These are phyloP conservation scores for Metschnikowia vanudenii DNA, from an alignment of 805 yeast species.

Conservation along the genomic window DNA sequence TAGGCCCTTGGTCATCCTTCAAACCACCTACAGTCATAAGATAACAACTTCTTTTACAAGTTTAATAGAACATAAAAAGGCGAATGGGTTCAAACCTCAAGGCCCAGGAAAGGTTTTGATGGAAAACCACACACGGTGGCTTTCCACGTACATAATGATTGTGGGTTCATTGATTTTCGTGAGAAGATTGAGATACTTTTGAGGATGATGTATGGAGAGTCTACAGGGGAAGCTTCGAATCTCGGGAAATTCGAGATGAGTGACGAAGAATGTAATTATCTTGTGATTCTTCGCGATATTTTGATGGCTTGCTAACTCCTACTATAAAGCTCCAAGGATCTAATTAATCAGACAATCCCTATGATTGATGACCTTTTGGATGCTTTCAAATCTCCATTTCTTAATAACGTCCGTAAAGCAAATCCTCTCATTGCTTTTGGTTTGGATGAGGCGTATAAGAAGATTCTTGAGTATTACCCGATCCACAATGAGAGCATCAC, in stretches of 20 bases:
- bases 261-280: conserved; percentile 5
- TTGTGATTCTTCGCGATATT: background rate
- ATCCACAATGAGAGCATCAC: background rate
- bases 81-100: background rate
- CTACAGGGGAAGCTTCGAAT: background rate
- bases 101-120: conserved; percentile 4
- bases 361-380: background rate
- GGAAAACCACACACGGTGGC: conserved; percentile 5
- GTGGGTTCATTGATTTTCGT: conserved; percentile 3
- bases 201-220: background rate
- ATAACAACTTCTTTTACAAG: background rate
- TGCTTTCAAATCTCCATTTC: background rate
- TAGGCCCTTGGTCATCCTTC: conserved; percentile 1
- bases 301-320: background rate
- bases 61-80: background rate
- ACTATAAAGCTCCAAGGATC: conserved; percentile 2
- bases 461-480: conserved; percentile 1
- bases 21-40: background rate
- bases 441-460: background rate
- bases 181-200: conserved; percentile 1
- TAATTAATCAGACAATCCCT: conserved; percentile 2
- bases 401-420: background rate
- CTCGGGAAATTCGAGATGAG: background rate
- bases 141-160: conserved; percentile 3
- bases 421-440: too few species aligned